A percentile compares a stretch with the other conserved stretches of the same genome.
These are phyloP conservation scores for Lagenaria siceraria DNA, from an alignment of 306 rosid species.

Conservation along the genomic window DNA sequence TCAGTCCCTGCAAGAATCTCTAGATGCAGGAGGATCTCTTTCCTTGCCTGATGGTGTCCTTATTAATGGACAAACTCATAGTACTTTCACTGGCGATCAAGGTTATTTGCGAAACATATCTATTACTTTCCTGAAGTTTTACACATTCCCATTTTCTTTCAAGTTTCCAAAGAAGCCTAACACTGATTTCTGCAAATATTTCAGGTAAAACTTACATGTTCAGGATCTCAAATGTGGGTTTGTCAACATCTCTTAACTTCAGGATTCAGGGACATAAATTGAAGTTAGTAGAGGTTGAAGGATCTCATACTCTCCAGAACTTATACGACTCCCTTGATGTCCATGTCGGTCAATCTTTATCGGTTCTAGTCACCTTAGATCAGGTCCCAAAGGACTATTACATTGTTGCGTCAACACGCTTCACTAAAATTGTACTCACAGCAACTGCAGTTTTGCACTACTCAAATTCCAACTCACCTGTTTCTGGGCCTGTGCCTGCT, in stretches of 20 bases:
- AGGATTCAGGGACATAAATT: constrained; percentile 71
- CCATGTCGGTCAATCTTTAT: constrained; percentile 84
- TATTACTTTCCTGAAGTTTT: not conserved
- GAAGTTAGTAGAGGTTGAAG: constrained; percentile 86
- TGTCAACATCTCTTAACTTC: constrained; percentile 69
- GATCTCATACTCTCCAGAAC: constrained; percentile 75
- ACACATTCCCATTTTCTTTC: not conserved
- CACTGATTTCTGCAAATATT: constrained; percentile 1
- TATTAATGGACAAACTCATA: constrained; percentile 59
- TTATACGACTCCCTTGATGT: constrained; percentile 77
- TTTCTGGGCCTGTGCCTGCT: constrained; percentile 64
- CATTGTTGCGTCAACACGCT: constrained; percentile 82
- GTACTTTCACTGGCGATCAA: constrained; percentile 57
- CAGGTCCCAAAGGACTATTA: constrained; percentile 76
- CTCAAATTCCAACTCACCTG: constrained; percentile 46
- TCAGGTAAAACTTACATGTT: constrained; percentile 93
- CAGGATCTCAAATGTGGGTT: constrained; percentile 82
- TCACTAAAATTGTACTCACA: constrained; percentile 40
- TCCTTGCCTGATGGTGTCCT: constrained; percentile 72
- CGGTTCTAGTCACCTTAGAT: constrained; percentile 66
- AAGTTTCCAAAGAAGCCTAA: not conserved
- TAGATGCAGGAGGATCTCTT: constrained; percentile 73
- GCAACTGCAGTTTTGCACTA: constrained; percentile 65
- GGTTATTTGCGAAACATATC: constrained; percentile 27
- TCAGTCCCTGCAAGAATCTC: constrained; percentile 50